Base-by-base conservation (phyloP, 2,329 filamentous ascomycete genomes). In the Trematosphaeria pertusa region DNA sequence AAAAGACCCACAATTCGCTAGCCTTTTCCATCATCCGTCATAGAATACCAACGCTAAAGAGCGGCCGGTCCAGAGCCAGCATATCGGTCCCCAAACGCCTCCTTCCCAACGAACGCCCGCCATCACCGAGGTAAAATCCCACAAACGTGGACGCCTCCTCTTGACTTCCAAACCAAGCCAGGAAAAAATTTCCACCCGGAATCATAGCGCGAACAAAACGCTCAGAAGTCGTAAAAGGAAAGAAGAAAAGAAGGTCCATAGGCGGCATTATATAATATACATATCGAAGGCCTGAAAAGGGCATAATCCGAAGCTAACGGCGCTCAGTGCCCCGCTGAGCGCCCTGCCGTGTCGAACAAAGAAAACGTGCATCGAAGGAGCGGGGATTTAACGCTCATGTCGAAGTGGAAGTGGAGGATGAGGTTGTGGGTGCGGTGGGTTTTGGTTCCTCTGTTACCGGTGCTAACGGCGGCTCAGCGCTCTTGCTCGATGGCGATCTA, bases 261-360 rank as follows among this genome's bases (percentile, higher is more conserved):
- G 12, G 36, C 48, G 47, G 26, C 47, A 69, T 68, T 69, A 70
- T 59, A 70, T 70, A 62, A 58, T 67, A 58, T 67, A 69, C 66
- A 65, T 49, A 58, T 55, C 12, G 34, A 34, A 48, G 43, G 12
- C 14, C 3, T 15, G 32, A 33, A 17, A 32, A n/a, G n/a, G n/a
- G n/a, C n/a, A n/a, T n/a, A n/a, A n/a, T n/a, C n/a, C n/a, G 48
- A 57, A 59, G 37, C 22, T 31, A 48, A 56, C 37, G 28, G 36
- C 37, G 47, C 50, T 48, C 49, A 57, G 59, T 57, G 59, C 57
- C 46, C 51, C 22, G 37, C 38, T 37, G 41, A 51, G 44, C 34
- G 47, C 49, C 53, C 56, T 35, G 47, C 49, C 53, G 54, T 35
- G 36, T 15, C 20, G n/a, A 38, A 45, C 45, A 50, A 46, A 34